These are phyloP conservation scores for Cutaneotrichosporon spelunceum DNA, from an alignment of 1,284 basidiomycete genomes.

Conservation along the genomic window DNA sequence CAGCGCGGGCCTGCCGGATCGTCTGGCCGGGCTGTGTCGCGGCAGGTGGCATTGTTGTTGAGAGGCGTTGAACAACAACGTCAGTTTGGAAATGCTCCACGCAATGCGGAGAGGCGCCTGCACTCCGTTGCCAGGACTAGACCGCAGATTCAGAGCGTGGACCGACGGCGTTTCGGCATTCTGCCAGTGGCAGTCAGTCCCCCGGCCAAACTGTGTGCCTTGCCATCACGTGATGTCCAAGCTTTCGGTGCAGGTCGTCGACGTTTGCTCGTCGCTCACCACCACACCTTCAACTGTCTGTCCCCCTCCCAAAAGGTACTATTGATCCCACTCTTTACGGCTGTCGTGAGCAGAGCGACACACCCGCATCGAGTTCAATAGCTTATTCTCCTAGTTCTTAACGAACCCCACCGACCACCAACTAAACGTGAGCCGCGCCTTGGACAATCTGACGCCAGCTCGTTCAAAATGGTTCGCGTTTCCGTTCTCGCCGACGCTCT, in stretches of 20 bases:
- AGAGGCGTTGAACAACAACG: background rate
- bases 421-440: background rate
- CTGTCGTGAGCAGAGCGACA: constrained; percentile 36
- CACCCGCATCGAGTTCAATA: constrained; percentile 50
- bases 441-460: background rate
- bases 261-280: background rate
- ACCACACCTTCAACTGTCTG: background rate
- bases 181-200: background rate
- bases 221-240: background rate
- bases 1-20: constrained; percentile 21
- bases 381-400: constrained; percentile 43
- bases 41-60: constrained; percentile 19
- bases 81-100: background rate
- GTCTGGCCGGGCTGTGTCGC: constrained; percentile 20
- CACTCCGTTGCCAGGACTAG: background rate
- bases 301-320: constrained; percentile 21
- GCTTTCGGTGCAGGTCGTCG: background rate
- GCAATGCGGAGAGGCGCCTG: background rate
- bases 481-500: constrained; percentile 63
- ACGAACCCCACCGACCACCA: constrained; percentile 1
- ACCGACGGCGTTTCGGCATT: background rate
- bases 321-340: constrained; percentile 43
- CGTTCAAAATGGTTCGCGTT: constrained; percentile 51
- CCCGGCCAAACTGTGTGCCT: background rate
- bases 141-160: background rate